phyloP scores from a whole-genome alignment of 2,329 filamentous ascomycete species.

The Leptoxyphium fumago region DNA sequence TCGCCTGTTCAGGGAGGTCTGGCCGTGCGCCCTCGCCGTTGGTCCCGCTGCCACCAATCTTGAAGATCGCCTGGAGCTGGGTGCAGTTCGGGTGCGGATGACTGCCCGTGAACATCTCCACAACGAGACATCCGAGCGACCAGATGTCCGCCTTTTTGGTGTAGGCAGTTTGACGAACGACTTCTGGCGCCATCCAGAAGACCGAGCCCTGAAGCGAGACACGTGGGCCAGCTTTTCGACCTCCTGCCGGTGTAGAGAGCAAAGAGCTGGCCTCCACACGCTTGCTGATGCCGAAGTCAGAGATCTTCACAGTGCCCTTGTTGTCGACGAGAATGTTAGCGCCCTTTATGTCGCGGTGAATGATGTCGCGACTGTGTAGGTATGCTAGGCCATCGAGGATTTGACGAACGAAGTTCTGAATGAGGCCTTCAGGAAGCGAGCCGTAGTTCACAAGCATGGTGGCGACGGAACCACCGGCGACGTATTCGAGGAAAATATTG shows the following conservation, averaged over 20 bases:
- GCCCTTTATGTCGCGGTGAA: constrained; percentile 97
- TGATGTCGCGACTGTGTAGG: constrained; percentile 86
- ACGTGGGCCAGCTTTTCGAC: constrained; percentile 41
- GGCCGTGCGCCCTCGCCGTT: constrained; percentile 45
- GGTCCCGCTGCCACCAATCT: constrained; percentile 50
- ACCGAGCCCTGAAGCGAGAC: constrained; percentile 87
- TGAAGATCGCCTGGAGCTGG: constrained; percentile 96
- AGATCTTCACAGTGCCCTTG: constrained; percentile 97
- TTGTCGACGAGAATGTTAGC: constrained; percentile 98
- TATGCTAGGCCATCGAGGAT: constrained; percentile 88
- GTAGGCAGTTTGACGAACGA: constrained; percentile 94
- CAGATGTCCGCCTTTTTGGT: constrained; percentile 98
- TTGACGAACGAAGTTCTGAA: constrained; percentile 92
- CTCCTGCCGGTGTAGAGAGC: constrained; percentile 28
- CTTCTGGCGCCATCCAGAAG: constrained; percentile 99
- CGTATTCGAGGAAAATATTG: constrained; percentile 99
- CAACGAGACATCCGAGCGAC: constrained; percentile 89
- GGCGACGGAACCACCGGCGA: constrained; percentile 90
- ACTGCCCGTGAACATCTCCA: constrained; percentile 97
- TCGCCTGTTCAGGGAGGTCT: constrained; percentile 74
- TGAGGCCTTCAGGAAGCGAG: constrained; percentile 79
- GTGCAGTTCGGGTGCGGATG: constrained; percentile 96
- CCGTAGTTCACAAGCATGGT: constrained; percentile 99
- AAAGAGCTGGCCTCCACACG: constrained; percentile 87
- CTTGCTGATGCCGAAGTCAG: constrained; percentile 97